Evolutionary conservation across 805 yeast species (phyloP).

Genomic region (Yarrowia sp.): DNA sequence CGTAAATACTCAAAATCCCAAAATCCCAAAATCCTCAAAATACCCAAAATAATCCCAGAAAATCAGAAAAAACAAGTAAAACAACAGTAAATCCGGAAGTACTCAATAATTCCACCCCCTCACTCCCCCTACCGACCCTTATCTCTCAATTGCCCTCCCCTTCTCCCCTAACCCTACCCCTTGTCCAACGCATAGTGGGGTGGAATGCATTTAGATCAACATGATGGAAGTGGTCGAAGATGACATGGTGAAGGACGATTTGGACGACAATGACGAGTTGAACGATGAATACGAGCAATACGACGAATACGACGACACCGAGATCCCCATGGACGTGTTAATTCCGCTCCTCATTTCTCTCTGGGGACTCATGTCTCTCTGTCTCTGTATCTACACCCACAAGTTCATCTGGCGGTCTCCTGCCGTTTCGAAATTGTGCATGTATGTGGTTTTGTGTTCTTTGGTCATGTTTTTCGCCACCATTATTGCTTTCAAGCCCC

Average conservation of each 20-base stretch:
- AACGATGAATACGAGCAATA: neutral
- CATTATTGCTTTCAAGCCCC: conserved; percentile 4
- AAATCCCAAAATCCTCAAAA: no score
- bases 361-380: conserved; percentile 4
- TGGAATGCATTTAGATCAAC: neutral
- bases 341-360: neutral
- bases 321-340: neutral
- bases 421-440: neutral
- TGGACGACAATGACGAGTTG: neutral
- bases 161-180: neutral
- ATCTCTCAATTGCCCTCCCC: no score
- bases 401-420: neutral
- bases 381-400: conserved; percentile 16
- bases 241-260: neutral
- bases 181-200: neutral
- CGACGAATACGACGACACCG: neutral
- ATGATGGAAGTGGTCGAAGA: neutral
- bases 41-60: no score
- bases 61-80: no score
- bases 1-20: no score
- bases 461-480: neutral
- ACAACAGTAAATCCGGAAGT: no score
- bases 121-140: no score
- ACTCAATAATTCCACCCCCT: no score
- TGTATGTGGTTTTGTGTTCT: conserved; percentile 2